Evolutionary conservation across 2,329 filamentous ascomycete genomes (phyloP).

Genomic region (Fusarium sp.): DNA sequence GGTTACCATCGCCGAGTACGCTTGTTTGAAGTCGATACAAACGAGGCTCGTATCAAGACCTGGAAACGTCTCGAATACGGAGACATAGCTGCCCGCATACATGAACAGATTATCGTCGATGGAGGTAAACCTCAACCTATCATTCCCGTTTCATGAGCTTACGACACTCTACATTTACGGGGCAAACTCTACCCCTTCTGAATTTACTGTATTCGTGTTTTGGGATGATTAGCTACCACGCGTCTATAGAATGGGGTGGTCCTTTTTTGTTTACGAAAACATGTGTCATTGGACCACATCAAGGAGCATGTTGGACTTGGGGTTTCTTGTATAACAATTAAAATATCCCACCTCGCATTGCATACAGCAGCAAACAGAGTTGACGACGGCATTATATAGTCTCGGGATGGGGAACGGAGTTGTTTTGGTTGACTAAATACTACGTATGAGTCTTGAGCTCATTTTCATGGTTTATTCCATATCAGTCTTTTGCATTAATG

Average conservation of each 20-base stretch:
- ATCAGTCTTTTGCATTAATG: neutral
- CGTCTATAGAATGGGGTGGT: conserved; percentile 28
- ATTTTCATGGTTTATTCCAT: conserved; percentile 8
- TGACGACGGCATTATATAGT: conserved; percentile 23
- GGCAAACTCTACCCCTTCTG: neutral
- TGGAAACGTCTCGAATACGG: conserved; percentile 89
- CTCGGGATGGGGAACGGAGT: conserved; percentile 32
- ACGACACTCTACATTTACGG: conserved; percentile 17
- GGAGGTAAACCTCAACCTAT: conserved; percentile 59
- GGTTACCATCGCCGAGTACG: conserved; percentile 86
- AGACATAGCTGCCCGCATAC: conserved; percentile 64
- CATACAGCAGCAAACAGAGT: conserved; percentile 8
- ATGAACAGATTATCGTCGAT: conserved; percentile 75
- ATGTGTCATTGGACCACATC: conserved; percentile 21
- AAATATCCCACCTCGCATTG: conserved; percentile 17
- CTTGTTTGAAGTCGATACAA: conserved; percentile 94
- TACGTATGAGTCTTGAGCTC: neutral
- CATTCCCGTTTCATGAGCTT: conserved; percentile 25
- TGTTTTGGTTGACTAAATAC: conserved; percentile 23
- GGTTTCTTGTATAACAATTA: conserved; percentile 32
- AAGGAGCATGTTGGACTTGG: conserved; percentile 6
- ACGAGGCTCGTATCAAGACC: conserved; percentile 86
- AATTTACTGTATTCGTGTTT: conserved; percentile 33
- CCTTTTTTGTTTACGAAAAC: conserved; percentile 19
- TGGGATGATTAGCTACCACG: conserved; percentile 11